These are phyloP conservation scores for Chrysoporthe deuterocubensis DNA, from an alignment of 2,329 filamentous ascomycete species.

Conservation along the genomic window DNA sequence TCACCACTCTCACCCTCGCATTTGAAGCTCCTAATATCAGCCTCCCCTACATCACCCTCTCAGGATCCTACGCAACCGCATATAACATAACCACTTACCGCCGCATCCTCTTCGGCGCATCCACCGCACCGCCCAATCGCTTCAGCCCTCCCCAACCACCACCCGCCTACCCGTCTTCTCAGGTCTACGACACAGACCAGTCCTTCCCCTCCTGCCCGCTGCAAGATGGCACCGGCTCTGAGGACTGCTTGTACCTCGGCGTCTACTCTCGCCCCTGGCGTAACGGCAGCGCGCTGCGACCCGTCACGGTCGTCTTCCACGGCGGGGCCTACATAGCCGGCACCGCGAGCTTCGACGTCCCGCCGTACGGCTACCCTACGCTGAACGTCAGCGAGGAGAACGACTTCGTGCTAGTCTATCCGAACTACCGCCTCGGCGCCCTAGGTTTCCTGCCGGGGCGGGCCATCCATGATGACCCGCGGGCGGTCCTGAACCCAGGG, in stretches of 20 bases:
- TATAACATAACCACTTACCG: slow-evolving; percentile 48
- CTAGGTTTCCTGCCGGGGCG: slow-evolving; percentile 66
- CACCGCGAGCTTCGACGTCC: slow-evolving; percentile 57
- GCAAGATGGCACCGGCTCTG: slow-evolving; percentile 34
- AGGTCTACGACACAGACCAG: slow-evolving; percentile 32
- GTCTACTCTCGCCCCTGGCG: slow-evolving; percentile 46
- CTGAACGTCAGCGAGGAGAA: slow-evolving; percentile 56
- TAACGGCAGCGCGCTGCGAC: slow-evolving; percentile 34
- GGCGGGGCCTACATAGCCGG: slow-evolving; percentile 66
- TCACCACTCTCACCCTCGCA: not conserved
- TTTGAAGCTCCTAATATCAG: slow-evolving; percentile 1
- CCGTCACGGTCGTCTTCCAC: slow-evolving; percentile 64
- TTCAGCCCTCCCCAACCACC: slow-evolving; percentile 47
- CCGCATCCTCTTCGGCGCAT: slow-evolving; percentile 53
- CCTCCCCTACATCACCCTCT: slow-evolving; percentile 9
- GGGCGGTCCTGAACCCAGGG: slow-evolving; percentile 65
- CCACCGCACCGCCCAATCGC: slow-evolving; percentile 46
- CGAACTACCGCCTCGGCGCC: slow-evolving; percentile 65
- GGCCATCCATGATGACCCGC: slow-evolving; percentile 53
- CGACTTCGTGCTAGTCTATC: slow-evolving; percentile 14
- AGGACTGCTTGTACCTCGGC: slow-evolving; percentile 59
- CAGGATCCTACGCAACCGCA: not conserved
- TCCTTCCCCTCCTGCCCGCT: slow-evolving; percentile 41
- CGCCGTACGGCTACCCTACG: slow-evolving; percentile 55
- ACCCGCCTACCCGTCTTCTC: not conserved